Conservation (phyloP, 2,329 filamentous ascomycete species). For the Acephala macrosclerotiorum region DNA sequence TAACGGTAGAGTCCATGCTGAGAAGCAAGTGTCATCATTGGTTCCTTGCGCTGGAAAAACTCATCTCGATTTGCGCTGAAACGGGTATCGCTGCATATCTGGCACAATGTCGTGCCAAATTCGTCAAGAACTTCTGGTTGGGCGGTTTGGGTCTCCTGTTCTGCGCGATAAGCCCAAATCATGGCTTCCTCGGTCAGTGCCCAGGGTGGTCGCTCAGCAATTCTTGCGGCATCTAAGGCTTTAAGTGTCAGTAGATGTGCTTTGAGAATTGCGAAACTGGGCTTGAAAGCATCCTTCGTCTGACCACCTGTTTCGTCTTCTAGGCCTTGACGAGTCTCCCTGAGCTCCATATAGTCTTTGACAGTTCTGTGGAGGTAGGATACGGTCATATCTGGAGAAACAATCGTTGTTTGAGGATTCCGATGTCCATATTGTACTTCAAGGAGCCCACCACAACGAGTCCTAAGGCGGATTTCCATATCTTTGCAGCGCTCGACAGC, state of each 20-base stretch:
- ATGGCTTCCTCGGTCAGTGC: not conserved
- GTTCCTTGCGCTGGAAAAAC: not conserved
- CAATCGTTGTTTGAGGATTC: not conserved
- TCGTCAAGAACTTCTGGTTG: not conserved
- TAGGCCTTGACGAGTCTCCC: not conserved
- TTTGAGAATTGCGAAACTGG: not conserved
- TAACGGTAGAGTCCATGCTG: not conserved
- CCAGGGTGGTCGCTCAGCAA: not conserved
- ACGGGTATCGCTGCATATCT: not conserved
- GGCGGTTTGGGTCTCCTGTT: not conserved
- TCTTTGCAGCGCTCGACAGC: not conserved
- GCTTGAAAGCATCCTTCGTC: not conserved
- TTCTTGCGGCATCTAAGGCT: not conserved
- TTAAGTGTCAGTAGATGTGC: not conserved
- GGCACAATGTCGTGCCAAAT: not conserved
- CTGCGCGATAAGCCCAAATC: not conserved
- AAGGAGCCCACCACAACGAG: not conserved
- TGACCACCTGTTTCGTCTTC: not conserved
- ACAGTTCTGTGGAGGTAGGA: conserved; percentile 9
- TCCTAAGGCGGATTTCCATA: not conserved
- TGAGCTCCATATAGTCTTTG: not conserved
- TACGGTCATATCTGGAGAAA: not conserved
- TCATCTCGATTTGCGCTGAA: not conserved
- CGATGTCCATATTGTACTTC: conserved; percentile 1
- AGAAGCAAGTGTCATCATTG: conserved; percentile 1